Evolutionary conservation across 371 early-diverging fungal genomes (phyloP), one percentile per base, ranked within the genome.

Genomic region (Mortierella sp.): DNA sequence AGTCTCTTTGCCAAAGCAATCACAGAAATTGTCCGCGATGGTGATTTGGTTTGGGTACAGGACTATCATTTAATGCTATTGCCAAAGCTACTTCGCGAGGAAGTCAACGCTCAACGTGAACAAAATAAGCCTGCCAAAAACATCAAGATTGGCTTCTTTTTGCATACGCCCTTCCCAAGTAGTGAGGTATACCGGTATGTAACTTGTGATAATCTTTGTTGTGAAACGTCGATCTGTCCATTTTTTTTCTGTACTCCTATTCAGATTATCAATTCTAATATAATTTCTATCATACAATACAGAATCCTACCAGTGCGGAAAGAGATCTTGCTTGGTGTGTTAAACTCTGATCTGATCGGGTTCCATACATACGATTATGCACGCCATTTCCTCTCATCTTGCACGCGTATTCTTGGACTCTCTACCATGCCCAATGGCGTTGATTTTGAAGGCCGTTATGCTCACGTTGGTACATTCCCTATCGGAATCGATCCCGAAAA

Each of bases 291-390:
- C 35, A 98, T 93, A 99, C 1, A 84, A 98, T 47, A 87, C 89
- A 53, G 53, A 53, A 53, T 53, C 29, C 28, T 53, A 10, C 53
- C 53, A 23, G 53, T 53, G 5, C 53, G 53, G 28, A 53, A 28
- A 53, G 53, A 53, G 53, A 53, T 53, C 17, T 29, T 53, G 28
- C 53, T 53, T 28, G 53, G 53, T 13, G 53, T 53, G 12, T 28
- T 53, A 12, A 53, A 53, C 59, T 87, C 95, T 23, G 99, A 99
- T 86, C 87, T 99, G 51, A 86, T 99, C 34, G 98, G 98, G 13
- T 99, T 99, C 89, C 99, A 99, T 82, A 98, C 99, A 0, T 99
- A 98, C 83, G 99, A 99, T 81, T 99, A 99, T 85, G 97, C 98
- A 13, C 91, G 98, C 40, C 99, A 99, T 85, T 99, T 99, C 84